A percentile compares a stretch with the other conserved stretches of the same genome.
phyloP scores from a whole-genome alignment of 1,284 basidiomycete genomes.

The Malassezia caprae region DNA sequence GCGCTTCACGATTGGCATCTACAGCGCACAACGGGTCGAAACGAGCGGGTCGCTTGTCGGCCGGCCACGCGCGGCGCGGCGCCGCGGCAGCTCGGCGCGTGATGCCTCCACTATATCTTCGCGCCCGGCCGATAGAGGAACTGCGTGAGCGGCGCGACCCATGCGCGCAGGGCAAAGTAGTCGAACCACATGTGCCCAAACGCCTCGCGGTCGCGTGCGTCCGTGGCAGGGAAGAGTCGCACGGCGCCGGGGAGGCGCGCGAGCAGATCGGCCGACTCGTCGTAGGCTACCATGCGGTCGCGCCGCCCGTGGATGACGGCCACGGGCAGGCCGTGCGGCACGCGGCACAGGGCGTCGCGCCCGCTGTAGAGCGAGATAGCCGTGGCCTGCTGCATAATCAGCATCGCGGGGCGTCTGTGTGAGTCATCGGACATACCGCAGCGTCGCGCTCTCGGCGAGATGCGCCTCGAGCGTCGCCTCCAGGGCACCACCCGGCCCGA shows the following conservation, averaged over 20 bases:
- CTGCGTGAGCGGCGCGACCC: slow-evolving; percentile 7
- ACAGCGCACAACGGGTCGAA: not conserved
- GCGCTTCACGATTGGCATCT: slow-evolving; percentile 43
- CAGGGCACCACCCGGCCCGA: slow-evolving; percentile 9
- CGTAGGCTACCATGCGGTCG: slow-evolving; percentile 38
- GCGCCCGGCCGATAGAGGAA: slow-evolving; percentile 10
- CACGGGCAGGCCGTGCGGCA: slow-evolving; percentile 20
- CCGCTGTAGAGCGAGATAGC: slow-evolving; percentile 25
- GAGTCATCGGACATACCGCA: slow-evolving; percentile 2
- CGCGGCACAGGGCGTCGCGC: slow-evolving; percentile 18
- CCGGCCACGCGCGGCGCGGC: slow-evolving; percentile 1
- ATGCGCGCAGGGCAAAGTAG: slow-evolving; percentile 23
- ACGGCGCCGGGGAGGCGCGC: slow-evolving; percentile 25
- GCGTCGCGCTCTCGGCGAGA: not conserved
- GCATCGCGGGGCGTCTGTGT: slow-evolving; percentile 16
- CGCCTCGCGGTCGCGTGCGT: slow-evolving; percentile 3
- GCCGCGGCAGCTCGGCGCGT: slow-evolving; percentile 2
- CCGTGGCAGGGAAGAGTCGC: slow-evolving; percentile 13
- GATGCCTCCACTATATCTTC: slow-evolving; percentile 8
- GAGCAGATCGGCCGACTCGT: slow-evolving; percentile 26
- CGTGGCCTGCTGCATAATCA: slow-evolving; percentile 1
- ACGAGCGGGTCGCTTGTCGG: not conserved
- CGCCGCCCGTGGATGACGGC: slow-evolving; percentile 32
- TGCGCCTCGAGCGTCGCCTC: not conserved
- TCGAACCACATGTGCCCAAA: slow-evolving; percentile 27